Evolutionary conservation across 2,329 filamentous ascomycete genomes (phyloP), one percentile per base, ranked within the genome.

Genomic region (Acrocalymma vagum): DNA sequence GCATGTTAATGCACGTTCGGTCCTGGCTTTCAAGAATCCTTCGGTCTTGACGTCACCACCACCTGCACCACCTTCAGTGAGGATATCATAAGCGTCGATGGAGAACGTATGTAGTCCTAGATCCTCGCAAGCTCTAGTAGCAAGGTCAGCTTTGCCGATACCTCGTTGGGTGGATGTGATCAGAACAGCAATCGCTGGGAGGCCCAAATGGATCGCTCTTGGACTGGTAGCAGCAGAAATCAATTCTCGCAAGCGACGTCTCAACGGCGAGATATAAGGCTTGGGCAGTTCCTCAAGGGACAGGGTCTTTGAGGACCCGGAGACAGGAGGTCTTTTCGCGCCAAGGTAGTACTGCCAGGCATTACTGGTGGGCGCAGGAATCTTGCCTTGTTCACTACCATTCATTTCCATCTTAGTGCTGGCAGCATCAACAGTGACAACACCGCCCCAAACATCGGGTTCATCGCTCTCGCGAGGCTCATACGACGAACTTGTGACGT

Each of bases 31-130:
- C 11, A 99, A 75, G 53, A 95, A 88, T 1, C 89, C 92, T 63
- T 96, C 93, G 0, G 92, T 96, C 72, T 97, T 96, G 18, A 95
- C 88, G 63, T 99, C 94, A 39, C 88, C 87, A 36, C 90, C 90
- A 37, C 90, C 90, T 1, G 87, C 87, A 29, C 87, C 87, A 10
- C 90, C 90, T 66, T 97, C 93, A n/a, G 90, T 93, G 4, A 96
- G 77, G 27, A 99, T 90, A 58, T 99, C 94, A 60, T 95, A 96
- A 0, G 90, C 88, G 66, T 97, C 91, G 36, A 99, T 88, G 1
- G 83, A 73, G 65, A 96, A 97, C 0, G 85, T 88, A 66, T 99
- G 94, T 11, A 97, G 77, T 3, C 94, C 94, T 48, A 96, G 86
- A 59, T 96, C 93, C 3, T 87, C 81, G 66, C 91, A 95, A 4